A percentile compares a stretch with the other conserved stretches of the same genome.
Evolutionary conservation across 768 basidiomycete genomes (phyloP).

Genomic region (Crassisporium funariophilum): DNA sequence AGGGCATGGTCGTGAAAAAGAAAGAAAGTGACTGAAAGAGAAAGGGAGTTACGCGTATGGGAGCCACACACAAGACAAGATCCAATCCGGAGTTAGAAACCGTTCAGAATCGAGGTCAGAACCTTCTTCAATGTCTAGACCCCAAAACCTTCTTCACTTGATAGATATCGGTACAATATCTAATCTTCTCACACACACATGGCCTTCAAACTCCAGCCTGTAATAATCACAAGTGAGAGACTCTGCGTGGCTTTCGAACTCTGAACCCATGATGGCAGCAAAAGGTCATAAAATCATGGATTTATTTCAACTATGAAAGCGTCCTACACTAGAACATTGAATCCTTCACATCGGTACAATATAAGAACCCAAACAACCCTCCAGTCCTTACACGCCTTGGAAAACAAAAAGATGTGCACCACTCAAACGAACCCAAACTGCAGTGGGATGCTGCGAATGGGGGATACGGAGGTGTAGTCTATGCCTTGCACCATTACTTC

Average conservation of each 20-base stretch:
- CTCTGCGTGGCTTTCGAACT: no score
- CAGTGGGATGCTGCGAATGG: slow-evolving; percentile 58
- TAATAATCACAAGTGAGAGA: no score
- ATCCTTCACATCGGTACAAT: no score
- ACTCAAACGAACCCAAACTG: slow-evolving; percentile 79
- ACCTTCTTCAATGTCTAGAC: slow-evolving; percentile 11
- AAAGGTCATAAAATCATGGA: neutral
- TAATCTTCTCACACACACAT: neutral
- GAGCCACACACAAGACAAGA: slow-evolving; percentile 10
- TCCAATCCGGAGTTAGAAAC: slow-evolving; percentile 34
- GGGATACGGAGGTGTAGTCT: slow-evolving; percentile 89
- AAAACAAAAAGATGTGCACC: slow-evolving; percentile 67
- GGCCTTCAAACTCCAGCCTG: no score
- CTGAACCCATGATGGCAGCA: no score
- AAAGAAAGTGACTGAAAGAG: slow-evolving; percentile 3
- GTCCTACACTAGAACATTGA: neutral
- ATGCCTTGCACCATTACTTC: slow-evolving; percentile 88
- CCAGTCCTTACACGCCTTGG: no score
- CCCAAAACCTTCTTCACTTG: slow-evolving; percentile 3
- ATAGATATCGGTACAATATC: slow-evolving; percentile 7
- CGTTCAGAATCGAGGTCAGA: slow-evolving; percentile 12
- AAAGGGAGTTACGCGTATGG: slow-evolving; percentile 14
- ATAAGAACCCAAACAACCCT: no score
- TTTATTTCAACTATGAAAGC: neutral
- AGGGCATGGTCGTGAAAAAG: slow-evolving; percentile 27